A percentile compares a stretch with the other conserved stretches of the same genome.
Evolutionary conservation across 257 asterid genomes (phyloP).

Genomic region (Solanum infundibuliforme): DNA sequence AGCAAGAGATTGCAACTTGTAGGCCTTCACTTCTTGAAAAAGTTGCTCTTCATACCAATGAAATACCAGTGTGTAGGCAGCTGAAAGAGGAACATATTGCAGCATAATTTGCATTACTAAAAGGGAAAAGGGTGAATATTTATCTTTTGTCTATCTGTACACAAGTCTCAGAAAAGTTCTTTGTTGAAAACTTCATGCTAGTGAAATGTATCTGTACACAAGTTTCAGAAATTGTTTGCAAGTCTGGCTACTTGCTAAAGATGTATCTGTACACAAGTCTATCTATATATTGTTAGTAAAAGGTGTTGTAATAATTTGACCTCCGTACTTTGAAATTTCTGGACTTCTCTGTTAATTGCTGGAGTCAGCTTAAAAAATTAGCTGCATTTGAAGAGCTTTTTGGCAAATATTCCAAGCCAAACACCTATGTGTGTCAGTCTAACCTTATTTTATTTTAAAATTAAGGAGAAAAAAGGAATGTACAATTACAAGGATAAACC

Average conservation of each 20-base stretch:
- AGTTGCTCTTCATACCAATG: constrained; percentile 25
- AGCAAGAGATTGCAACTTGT: constrained; percentile 19
- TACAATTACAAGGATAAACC: background rate
- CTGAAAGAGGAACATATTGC: constrained; percentile 33
- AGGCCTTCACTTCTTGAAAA: constrained; percentile 24
- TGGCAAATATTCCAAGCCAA: background rate
- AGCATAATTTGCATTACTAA: constrained; percentile 13
- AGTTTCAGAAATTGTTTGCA: background rate
- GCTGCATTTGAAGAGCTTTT: background rate
- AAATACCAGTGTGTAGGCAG: constrained; percentile 23
- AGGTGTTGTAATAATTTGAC: background rate
- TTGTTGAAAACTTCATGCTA: background rate
- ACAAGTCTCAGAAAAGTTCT: background rate
- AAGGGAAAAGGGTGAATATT: background rate
- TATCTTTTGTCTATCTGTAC: background rate
- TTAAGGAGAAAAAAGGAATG: background rate
- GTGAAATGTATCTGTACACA: background rate
- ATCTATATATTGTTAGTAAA: background rate
- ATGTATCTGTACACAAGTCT: background rate
- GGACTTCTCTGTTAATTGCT: background rate
- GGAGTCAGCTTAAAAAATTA: background rate
- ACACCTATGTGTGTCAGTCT: background rate
- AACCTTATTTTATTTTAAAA: no score
- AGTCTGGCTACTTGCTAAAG: background rate
- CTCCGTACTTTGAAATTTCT: background rate